Conservation (phyloP, 2,329 filamentous ascomycete species). For the Fusarium redolens region DNA sequence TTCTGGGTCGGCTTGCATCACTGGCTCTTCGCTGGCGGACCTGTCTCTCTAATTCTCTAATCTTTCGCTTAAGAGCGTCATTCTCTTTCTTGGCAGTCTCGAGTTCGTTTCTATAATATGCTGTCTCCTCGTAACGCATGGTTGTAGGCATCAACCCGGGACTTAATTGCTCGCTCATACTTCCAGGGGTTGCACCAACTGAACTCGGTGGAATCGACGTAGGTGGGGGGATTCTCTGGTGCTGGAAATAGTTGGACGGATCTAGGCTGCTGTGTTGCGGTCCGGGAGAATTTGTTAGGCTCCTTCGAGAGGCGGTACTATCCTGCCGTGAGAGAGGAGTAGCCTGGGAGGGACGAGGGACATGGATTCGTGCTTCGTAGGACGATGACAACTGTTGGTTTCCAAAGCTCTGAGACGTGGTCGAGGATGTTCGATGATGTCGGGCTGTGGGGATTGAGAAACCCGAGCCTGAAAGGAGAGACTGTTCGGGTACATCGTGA, state of each 20-base stretch:
- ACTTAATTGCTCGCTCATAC: slow-evolving; percentile 58
- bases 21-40: slow-evolving; percentile 62
- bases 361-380: slow-evolving; percentile 56
- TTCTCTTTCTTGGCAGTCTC: slow-evolving; percentile 73
- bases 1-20: slow-evolving; percentile 59
- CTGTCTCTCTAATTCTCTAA: slow-evolving; percentile 70
- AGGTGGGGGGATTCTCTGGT: slow-evolving; percentile 56
- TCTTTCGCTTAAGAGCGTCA: slow-evolving; percentile 68
- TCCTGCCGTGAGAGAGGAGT: slow-evolving; percentile 64
- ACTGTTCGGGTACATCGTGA: slow-evolving; percentile 61
- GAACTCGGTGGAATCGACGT: slow-evolving; percentile 51
- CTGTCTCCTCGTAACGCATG: slow-evolving; percentile 71
- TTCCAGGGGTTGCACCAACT: slow-evolving; percentile 55
- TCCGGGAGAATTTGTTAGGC: slow-evolving; percentile 62
- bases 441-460: slow-evolving; percentile 68
- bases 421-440: slow-evolving; percentile 70
- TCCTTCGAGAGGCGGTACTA: slow-evolving; percentile 65
- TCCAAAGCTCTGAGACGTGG: slow-evolving; percentile 63
- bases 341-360: slow-evolving; percentile 58
- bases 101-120: slow-evolving; percentile 68
- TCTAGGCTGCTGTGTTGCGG: slow-evolving; percentile 58
- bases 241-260: slow-evolving; percentile 60
- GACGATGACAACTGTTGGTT: slow-evolving; percentile 51
- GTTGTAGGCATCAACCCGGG: slow-evolving; percentile 68
- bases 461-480: slow-evolving; percentile 67